Percentiles rank a stretch among this genome's conserved stretches.
phyloP scores from a whole-genome alignment of 2,329 filamentous ascomycete species.

The Annulohypoxylon truncatum region DNA sequence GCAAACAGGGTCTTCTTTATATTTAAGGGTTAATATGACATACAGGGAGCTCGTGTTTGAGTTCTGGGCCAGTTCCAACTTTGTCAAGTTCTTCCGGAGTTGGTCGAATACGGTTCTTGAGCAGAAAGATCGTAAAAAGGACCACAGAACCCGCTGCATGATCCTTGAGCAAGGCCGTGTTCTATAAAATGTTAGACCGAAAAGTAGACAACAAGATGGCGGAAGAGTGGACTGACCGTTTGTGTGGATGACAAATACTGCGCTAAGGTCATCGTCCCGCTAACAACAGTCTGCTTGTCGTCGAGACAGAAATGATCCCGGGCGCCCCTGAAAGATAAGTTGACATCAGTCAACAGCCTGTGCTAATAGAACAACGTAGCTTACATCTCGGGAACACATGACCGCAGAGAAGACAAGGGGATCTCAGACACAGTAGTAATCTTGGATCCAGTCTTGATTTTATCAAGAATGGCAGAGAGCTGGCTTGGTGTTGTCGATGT shows the following conservation, averaged over 20 bases:
- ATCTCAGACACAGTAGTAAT: not conserved
- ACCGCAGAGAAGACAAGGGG: not conserved
- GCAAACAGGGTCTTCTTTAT: not conserved
- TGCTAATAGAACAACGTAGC: not conserved
- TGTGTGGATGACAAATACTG: slow-evolving; percentile 1
- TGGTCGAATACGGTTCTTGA: slow-evolving; percentile 9
- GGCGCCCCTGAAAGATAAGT: not conserved
- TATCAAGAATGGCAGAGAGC: slow-evolving; percentile 2
- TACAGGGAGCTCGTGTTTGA: slow-evolving; percentile 6
- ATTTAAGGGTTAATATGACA: not conserved
- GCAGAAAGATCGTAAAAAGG: slow-evolving; percentile 3
- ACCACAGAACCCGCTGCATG: slow-evolving; percentile 1
- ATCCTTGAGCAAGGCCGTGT: slow-evolving; percentile 3
- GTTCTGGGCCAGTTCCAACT: not conserved
- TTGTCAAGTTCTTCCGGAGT: slow-evolving; percentile 5
- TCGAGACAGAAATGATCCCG: slow-evolving; percentile 12
- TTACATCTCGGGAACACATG: not conserved
- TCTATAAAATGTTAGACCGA: slow-evolving; percentile 4
- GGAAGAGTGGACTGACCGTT: not conserved
- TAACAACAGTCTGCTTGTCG: slow-evolving; percentile 7
- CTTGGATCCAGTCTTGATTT: not conserved
- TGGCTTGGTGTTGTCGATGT: slow-evolving; percentile 8
- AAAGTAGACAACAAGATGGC: not conserved
- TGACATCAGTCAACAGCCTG: not conserved
- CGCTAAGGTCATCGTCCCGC: not conserved